Base-by-base conservation (phyloP, 768 basidiomycete genomes). In the Phylloporus rhodoxanthus region DNA sequence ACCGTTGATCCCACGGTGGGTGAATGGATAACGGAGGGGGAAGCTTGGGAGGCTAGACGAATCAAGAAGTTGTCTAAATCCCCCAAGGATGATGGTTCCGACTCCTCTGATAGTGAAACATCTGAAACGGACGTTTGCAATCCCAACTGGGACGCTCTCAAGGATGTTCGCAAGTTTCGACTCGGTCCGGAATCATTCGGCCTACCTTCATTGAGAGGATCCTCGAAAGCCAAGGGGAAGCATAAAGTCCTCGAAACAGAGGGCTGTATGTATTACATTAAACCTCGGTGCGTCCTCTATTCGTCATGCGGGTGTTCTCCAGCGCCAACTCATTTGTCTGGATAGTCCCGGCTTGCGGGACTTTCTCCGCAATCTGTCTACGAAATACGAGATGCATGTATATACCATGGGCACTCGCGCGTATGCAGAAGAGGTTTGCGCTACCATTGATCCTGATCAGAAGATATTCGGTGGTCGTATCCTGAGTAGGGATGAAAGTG, bases 321-420 rank as follows among this genome's bases (percentile, higher is more conserved):
- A 25, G 8, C 39, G 38, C 36, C 32, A 32, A 52, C 23, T 52
- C 14, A 38, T 39, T 15, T 5, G 13, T 34, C 36, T 42, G 14
- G 36, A 30, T 32, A 84, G 93, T 57, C 93, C 93, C 8, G 90
- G 91, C n/a, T 79, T 92, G 71, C 70, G 75, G 48, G 76, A 80
- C 41, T 98, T 99, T 67, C 74, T 99, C 45, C 70, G 72, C 52
- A 74, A 75, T 39, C 78, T 87, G 56, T 78, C 87, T 30, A 71
- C 73, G 43, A 84, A 87, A 62, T 99, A 95, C 68, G 94, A 98
- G 71, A 92, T 98, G 92, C 96, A 98, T 66, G 94, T 99, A 41
- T 99, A 99, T 69, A 99, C 95, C 20, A 98, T 98, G 94, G 96
- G 96, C 47, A 97, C 95, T 21, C 83, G 96, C 39, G 86, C 91